phyloP scores from a whole-genome alignment of 345 rosid genomes.

The Pistacia vera region DNA sequence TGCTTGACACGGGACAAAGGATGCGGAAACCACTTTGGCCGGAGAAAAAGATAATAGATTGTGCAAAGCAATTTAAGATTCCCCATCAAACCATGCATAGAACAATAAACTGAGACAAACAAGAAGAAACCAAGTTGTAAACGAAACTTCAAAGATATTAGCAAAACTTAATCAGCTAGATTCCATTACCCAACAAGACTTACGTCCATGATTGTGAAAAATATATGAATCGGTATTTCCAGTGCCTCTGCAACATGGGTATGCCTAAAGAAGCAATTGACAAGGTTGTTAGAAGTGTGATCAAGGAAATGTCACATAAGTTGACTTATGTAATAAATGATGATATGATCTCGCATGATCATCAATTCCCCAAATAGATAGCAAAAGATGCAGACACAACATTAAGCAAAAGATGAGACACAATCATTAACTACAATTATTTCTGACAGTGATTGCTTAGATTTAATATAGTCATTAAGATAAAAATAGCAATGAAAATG shows the following conservation, averaged over 20 bases:
- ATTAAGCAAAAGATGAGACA: neutral
- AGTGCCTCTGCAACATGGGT: conserved; percentile 95
- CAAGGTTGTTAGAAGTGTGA: conserved; percentile 19
- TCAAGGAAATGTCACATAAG: neutral
- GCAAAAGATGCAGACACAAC: too few relatives aligned
- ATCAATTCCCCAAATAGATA: too few relatives aligned
- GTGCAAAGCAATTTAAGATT: conserved; percentile 27
- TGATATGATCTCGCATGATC: neutral
- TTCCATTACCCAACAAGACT: conserved; percentile 65
- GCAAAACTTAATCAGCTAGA: conserved; percentile 31
- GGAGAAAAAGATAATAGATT: conserved; percentile 31
- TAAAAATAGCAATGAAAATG: too few relatives aligned
- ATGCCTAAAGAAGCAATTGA: conserved; percentile 57
- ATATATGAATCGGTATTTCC: conserved; percentile 86
- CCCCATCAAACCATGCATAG: conserved; percentile 29
- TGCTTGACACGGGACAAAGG: conserved; percentile 99
- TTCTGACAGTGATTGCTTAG: too few relatives aligned
- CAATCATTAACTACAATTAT: too few relatives aligned
- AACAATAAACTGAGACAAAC: conserved; percentile 21
- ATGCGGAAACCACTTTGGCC: conserved; percentile 99
- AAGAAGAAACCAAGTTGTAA: conserved; percentile 22
- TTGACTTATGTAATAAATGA: conserved; percentile 2
- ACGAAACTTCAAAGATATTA: conserved; percentile 18
- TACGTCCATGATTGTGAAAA: conserved; percentile 99
- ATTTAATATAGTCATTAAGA: too few relatives aligned